Percentiles rank a stretch among this genome's conserved stretches.
These are phyloP conservation scores for Angophora floribunda DNA, from an alignment of 345 rosid genomes.

Conservation along the genomic window DNA sequence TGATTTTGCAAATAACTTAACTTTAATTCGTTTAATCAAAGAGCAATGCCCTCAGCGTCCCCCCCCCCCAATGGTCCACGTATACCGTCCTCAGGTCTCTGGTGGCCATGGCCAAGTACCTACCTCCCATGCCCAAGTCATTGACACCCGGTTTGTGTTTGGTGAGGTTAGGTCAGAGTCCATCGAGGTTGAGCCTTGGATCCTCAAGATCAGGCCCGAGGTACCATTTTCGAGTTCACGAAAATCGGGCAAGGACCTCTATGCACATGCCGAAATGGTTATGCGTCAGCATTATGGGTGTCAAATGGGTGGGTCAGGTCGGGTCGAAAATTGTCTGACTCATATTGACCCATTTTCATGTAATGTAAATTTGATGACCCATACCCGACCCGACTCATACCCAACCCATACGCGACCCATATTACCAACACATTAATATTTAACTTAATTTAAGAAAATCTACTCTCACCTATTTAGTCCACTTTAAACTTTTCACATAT, in stretches of 20 bases:
- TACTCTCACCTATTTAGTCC: no score
- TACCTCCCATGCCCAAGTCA: neutral
- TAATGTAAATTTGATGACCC: no score
- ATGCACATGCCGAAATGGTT: neutral
- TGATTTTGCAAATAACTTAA: no score
- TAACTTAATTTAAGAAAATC: no score
- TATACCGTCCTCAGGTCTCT: neutral
- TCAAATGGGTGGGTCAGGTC: no score
- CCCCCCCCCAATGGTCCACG: neutral
- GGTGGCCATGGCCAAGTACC: neutral
- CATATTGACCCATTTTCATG: no score
- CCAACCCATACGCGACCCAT: no score
- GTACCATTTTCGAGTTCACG: neutral
- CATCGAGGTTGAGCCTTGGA: neutral
- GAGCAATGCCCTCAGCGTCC: neutral
- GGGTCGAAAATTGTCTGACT: no score
- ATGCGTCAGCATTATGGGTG: no score
- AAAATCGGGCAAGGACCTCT: neutral
- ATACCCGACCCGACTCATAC: no score
- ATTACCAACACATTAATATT: no score
- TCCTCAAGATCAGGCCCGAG: neutral
- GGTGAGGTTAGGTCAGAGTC: neutral
- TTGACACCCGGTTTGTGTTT: neutral
- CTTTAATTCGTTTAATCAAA: neutral
- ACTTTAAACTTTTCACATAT: no score